Percentiles rank a stretch among this genome's conserved stretches.
Conservation (phyloP, 1,284 basidiomycete genomes). For the Afroboletus lepidellus region DNA sequence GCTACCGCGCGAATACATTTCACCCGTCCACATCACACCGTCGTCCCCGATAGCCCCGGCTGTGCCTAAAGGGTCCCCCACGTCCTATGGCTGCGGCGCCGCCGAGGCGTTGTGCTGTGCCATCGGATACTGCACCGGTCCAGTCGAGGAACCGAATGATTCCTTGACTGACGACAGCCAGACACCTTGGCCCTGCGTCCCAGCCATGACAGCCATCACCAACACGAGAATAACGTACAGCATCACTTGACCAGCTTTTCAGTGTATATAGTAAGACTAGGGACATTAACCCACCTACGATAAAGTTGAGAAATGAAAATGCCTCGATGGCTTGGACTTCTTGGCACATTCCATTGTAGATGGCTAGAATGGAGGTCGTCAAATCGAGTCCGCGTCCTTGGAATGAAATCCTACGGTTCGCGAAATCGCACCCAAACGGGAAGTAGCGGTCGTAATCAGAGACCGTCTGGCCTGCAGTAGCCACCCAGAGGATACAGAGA, state of each 20-base stretch:
- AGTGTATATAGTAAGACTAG: background rate
- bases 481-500: conserved; percentile 59
- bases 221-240: conserved; percentile 39
- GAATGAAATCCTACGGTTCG: conserved; percentile 13
- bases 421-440: conserved; percentile 22
- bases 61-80: conserved; percentile 1
- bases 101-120: conserved; percentile 14
- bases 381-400: background rate
- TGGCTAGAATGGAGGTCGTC: conserved; percentile 5
- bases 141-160: conserved; percentile 30
- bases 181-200: conserved; percentile 39
- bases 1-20: background rate
- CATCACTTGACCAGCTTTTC: conserved; percentile 37
- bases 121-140: conserved; percentile 20
- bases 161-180: conserved; percentile 46
- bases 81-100: background rate
- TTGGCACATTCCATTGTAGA: conserved; percentile 35
- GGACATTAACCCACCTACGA: conserved; percentile 40
- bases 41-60: background rate
- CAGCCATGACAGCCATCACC: conserved; percentile 37
- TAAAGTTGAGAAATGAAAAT: conserved; percentile 53
- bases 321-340: conserved; percentile 48
- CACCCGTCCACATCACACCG: conserved; percentile 7
- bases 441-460: conserved; percentile 22
- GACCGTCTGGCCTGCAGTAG: conserved; percentile 43